Conservation (phyloP, 225 moss, liverwort and hornwort genomes). For the Bryum argenteum region DNA sequence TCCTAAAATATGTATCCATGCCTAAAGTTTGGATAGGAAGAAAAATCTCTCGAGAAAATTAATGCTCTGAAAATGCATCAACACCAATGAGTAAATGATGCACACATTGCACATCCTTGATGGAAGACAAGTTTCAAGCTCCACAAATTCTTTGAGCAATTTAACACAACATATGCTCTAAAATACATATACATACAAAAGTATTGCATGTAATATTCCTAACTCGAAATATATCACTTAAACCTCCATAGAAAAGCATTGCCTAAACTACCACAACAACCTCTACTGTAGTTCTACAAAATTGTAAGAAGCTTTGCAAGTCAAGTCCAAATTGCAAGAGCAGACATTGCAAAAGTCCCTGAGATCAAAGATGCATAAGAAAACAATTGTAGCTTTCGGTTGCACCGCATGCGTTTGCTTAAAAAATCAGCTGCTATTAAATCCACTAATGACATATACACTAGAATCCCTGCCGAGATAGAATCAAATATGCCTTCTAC, state of each 20-base stretch:
- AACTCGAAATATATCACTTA: accelerated
- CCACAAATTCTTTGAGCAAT: background rate
- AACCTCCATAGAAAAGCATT: background rate
- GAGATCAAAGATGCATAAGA: constrained; percentile 58
- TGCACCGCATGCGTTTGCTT: constrained; percentile 60
- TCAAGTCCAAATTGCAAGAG: constrained; percentile 88
- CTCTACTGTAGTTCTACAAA: constrained; percentile 40
- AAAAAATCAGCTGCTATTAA: constrained; percentile 80
- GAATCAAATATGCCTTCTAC: constrained; percentile 81
- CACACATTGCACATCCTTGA: background rate
- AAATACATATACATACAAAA: no score
- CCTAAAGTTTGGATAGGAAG: no score
- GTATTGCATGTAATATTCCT: background rate
- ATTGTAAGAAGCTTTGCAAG: background rate
- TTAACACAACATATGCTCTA: background rate
- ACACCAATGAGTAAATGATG: no score
- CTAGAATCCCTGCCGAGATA: constrained; percentile 80
- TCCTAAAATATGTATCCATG: no score
- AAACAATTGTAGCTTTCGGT: constrained; percentile 52
- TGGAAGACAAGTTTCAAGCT: background rate
- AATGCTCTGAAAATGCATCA: no score
- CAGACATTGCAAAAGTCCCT: constrained; percentile 75
- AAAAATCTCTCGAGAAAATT: no score
- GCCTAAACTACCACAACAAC: background rate
- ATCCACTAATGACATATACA: constrained; percentile 88